These are phyloP conservation scores for Flaveria bidentis DNA, from an alignment of 129 eudicot genomes.

Conservation along the genomic window DNA sequence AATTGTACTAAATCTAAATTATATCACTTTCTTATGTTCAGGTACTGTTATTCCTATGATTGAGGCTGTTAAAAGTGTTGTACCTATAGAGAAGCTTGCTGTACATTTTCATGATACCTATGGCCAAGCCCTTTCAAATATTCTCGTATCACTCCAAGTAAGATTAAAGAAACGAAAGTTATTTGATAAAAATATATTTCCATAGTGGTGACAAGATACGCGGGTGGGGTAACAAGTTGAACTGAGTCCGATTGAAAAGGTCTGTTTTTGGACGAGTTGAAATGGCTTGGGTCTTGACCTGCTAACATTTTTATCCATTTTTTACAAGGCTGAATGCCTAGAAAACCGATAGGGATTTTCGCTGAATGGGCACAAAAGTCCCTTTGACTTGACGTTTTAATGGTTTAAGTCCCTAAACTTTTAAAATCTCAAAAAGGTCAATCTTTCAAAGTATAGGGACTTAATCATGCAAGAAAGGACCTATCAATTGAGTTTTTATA, in stretches of 20 bases:
- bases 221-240: neutral
- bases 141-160: constrained; percentile 75
- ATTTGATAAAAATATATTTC: neutral
- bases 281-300: neutral
- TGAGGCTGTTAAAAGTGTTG: constrained; percentile 64
- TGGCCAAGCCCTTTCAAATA: constrained; percentile 87
- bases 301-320: neutral
- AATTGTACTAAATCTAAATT: neutral
- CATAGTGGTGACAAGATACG: neutral
- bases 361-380: neutral
- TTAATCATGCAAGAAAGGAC: neutral
- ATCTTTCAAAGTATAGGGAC: neutral
- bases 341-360: neutral
- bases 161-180: constrained; percentile 12
- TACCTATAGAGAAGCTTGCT: constrained; percentile 76
- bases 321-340: neutral
- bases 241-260: neutral
- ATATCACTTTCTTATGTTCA: constrained; percentile 20
- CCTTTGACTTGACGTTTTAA: neutral
- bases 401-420: neutral
- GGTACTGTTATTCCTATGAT: constrained; percentile 84
- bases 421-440: neutral
- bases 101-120: constrained; percentile 94
- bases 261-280: neutral
- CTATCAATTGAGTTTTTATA: neutral